Evolutionary conservation across 2,329 filamentous ascomycete species (phyloP).

Genomic region (Arthrobotrys sinensis): DNA sequence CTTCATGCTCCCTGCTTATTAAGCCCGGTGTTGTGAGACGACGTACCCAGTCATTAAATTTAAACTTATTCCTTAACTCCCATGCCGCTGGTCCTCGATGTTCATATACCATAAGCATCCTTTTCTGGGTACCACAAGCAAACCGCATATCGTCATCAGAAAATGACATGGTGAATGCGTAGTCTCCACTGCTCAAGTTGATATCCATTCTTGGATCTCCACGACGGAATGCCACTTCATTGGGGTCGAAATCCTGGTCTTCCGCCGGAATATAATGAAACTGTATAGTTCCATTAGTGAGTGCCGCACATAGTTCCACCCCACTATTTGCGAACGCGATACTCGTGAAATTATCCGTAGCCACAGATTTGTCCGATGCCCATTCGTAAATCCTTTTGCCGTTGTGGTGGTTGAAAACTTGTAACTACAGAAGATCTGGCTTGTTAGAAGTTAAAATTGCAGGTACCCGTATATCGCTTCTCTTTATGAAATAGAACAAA

Average conservation of each 20-base stretch:
- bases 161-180: slow-evolving; percentile 59
- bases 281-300: slow-evolving; percentile 55
- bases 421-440: slow-evolving; percentile 19
- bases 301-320: slow-evolving; percentile 38
- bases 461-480: neutral
- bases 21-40: neutral
- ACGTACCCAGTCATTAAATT: slow-evolving; percentile 58
- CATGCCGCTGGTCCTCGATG: slow-evolving; percentile 42
- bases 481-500: slow-evolving; percentile 18
- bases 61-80: slow-evolving; percentile 58
- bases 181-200: slow-evolving; percentile 43
- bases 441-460: neutral
- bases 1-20: neutral
- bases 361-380: slow-evolving; percentile 46
- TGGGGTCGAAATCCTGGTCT: slow-evolving; percentile 41
- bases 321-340: slow-evolving; percentile 50
- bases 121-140: slow-evolving; percentile 56
- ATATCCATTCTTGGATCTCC: slow-evolving; percentile 56
- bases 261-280: slow-evolving; percentile 56
- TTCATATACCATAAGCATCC: slow-evolving; percentile 53
- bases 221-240: slow-evolving; percentile 48
- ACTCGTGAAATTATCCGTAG: slow-evolving; percentile 55
- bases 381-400: slow-evolving; percentile 53
- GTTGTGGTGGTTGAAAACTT: slow-evolving; percentile 56
- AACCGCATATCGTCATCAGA: slow-evolving; percentile 54